These are phyloP conservation scores for Alnus glutinosa DNA, from an alignment of 306 rosid genomes.

Conservation along the genomic window DNA sequence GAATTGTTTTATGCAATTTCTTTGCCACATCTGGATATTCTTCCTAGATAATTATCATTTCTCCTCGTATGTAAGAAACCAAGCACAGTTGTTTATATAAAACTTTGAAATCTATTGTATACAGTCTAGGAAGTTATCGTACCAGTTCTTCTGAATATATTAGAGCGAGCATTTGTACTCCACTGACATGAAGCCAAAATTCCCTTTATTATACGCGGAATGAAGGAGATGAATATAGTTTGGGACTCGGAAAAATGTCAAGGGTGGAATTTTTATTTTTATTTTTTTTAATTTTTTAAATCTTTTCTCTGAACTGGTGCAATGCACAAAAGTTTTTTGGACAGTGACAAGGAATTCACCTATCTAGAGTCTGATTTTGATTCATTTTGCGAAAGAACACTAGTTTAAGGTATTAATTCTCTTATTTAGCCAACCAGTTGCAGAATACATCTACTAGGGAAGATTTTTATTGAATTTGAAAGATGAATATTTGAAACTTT, in stretches of 20 bases:
- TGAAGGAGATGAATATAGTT: background rate
- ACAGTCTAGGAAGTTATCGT: too few relatives aligned
- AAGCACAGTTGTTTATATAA: too few relatives aligned
- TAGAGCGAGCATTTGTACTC: background rate
- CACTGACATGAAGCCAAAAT: background rate
- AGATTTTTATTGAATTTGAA: background rate
- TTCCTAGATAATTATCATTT: too few relatives aligned
- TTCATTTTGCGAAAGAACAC: background rate
- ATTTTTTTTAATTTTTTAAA: background rate
- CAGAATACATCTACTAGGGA: background rate
- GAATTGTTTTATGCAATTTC: too few relatives aligned
- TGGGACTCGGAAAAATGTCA: background rate
- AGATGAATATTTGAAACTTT: background rate
- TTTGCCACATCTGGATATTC: too few relatives aligned
- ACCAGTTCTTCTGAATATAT: too few relatives aligned
- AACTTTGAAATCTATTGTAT: too few relatives aligned
- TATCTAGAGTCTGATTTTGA: background rate
- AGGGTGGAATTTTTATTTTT: background rate
- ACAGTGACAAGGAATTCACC: background rate
- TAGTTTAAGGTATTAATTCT: background rate
- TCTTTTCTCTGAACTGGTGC: background rate
- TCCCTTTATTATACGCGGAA: background rate
- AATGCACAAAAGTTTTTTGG: background rate
- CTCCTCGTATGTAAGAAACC: too few relatives aligned
- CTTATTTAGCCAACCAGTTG: background rate